A percentile compares a stretch with the other conserved stretches of the same genome.
phyloP scores from a whole-genome alignment of 2,329 filamentous ascomycete species.

The Grosmannia penicillata region DNA sequence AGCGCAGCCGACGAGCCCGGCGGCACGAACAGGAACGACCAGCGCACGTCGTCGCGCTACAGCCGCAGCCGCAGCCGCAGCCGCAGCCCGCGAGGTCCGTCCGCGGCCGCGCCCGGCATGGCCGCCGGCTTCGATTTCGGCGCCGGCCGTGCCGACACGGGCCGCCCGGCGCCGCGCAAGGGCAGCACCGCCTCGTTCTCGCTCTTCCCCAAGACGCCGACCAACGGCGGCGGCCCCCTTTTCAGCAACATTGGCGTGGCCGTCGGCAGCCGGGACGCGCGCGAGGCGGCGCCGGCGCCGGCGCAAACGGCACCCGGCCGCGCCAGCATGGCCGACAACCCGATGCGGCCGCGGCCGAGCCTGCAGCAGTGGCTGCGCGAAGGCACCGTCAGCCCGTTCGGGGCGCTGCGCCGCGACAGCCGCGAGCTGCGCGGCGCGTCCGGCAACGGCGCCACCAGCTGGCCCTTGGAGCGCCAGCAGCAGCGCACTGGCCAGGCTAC shows the following conservation, averaged over 20 bases:
- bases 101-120: neutral
- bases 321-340: constrained; percentile 2
- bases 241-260: neutral
- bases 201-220: constrained; percentile 13
- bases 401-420: constrained; percentile 12
- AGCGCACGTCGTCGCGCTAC: neutral
- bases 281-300: neutral
- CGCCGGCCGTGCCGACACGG: neutral
- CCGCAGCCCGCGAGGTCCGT: neutral
- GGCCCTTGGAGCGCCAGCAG: constrained; percentile 5
- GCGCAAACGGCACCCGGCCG: too few relatives aligned
- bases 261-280: neutral
- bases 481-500: constrained; percentile 6
- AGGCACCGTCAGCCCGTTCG: constrained; percentile 21
- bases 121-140: too few relatives aligned
- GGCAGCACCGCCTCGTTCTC: too few relatives aligned
- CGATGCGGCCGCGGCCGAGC: constrained; percentile 11
- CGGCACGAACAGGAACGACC: neutral
- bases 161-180: neutral
- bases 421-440: neutral
- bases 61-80: too few relatives aligned
- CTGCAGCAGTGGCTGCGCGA: constrained; percentile 19
- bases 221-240: too few relatives aligned
- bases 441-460: neutral
- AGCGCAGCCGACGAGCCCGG: neutral